Base-by-base conservation (phyloP, 495 filamentous ascomycete genomes). In the Penicillium bovifimosum region DNA sequence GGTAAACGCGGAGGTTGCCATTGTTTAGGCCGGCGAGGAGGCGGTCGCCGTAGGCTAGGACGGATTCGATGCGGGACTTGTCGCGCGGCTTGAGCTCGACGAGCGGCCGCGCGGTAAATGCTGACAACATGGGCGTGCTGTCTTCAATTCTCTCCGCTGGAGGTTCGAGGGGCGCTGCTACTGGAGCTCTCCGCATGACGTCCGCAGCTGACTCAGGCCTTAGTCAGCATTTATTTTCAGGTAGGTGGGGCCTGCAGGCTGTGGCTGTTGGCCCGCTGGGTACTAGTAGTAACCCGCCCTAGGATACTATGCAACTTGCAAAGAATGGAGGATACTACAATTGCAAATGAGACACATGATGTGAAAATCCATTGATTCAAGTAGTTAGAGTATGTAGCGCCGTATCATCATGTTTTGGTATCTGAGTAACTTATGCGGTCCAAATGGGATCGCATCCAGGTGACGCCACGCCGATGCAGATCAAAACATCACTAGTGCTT, bases 71-170 rank as follows among this genome's bases (percentile, higher is more conserved):
- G 78, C 84, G 88, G 41, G 88, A 95, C 73, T 91, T 96, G 79
- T 97, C 93, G 63, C 90, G 85, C 63, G 83, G 83, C 73, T 86
- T 91, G 54, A 99, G 86, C 85, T 99, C 93, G 77, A 96, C 86
- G 62, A 97, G 87, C 55, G 95, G 87, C 65, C 88, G 88, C 78
- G 93, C 90, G 58, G 85, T 92, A 74, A 99, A 98, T 69, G 95
- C 92, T 74, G 93, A 95, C 71, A 97, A 84, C 93, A 98, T 98
- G 52, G 51, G 52, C 60, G 59, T 50, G 55, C 38, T 47, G 50
- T 47, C 51, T 52, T 55, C 60, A 63, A 63, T 62, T 56, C 43
- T 47, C 54, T 43, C 41, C 41, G 48, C 43, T 35, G 32, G 45
- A 31, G 29, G 48, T 14, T 41, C 27, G 46, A 48, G 38, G 31